Evolutionary conservation across 768 basidiomycete genomes (phyloP).

Genomic region (Pisolithus albus): DNA sequence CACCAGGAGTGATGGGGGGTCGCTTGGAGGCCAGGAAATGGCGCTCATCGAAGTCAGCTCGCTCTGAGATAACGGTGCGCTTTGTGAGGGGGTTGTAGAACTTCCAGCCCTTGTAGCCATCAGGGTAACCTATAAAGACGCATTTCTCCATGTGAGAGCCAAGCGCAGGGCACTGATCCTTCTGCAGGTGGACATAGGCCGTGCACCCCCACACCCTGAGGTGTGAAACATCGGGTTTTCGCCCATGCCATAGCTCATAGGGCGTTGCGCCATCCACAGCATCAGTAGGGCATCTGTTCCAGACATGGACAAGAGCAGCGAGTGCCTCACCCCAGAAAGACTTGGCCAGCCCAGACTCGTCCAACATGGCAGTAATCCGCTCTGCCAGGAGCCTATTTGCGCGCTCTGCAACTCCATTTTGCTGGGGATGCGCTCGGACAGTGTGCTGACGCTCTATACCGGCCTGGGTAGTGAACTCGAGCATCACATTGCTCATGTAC

Average conservation of each 20-base stretch:
- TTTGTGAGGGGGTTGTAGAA: slow-evolving; percentile 24
- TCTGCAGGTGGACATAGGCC: slow-evolving; percentile 33
- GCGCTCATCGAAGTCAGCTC: no score
- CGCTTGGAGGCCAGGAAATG: no score
- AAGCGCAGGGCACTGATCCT: slow-evolving; percentile 26
- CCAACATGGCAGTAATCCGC: no score
- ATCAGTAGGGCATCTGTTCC: no score
- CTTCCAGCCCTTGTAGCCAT: slow-evolving; percentile 16
- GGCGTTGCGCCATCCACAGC: background rate
- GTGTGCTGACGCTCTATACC: slow-evolving; percentile 17
- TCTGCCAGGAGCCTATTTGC: slow-evolving; percentile 12
- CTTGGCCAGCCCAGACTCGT: no score
- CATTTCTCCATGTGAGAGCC: slow-evolving; percentile 25
- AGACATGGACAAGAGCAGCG: no score
- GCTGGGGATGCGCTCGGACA: slow-evolving; percentile 4
- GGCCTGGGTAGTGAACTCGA: slow-evolving; percentile 5
- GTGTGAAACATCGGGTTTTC: background rate
- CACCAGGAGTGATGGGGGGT: no score
- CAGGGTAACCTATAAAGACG: slow-evolving; percentile 32
- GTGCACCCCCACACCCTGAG: slow-evolving; percentile 7
- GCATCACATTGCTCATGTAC: slow-evolving; percentile 11
- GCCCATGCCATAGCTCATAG: slow-evolving; percentile 5
- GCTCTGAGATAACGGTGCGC: no score
- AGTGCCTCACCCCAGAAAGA: no score
- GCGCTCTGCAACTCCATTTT: slow-evolving; percentile 19